Evolutionary conservation across 2,329 filamentous ascomycete species (phyloP).

Genomic region (Alternaria dauci): DNA sequence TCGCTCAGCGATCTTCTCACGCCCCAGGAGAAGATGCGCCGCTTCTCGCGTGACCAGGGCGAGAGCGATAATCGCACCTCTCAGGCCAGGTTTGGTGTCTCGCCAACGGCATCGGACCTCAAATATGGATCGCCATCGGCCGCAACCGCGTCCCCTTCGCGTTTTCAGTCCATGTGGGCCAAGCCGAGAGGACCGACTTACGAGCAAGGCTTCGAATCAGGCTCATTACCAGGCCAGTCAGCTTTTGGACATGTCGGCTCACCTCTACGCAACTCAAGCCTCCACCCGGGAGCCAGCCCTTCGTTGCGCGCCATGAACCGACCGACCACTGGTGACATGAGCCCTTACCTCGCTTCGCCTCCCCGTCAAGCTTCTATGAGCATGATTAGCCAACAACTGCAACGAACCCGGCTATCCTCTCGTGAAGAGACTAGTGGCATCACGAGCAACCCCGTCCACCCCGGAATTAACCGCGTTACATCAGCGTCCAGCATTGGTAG

Average conservation of each 20-base stretch:
- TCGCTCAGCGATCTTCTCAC: conserved; percentile 70
- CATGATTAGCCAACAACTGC: conserved; percentile 67
- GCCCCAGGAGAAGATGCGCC: conserved; percentile 67
- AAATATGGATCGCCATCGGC: conserved; percentile 63
- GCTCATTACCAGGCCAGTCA: conserved; percentile 50
- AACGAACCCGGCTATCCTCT: conserved; percentile 54
- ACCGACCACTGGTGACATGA: conserved; percentile 57
- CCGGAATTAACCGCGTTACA: conserved; percentile 68
- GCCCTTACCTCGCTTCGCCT: conserved; percentile 63
- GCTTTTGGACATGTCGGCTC: conserved; percentile 70
- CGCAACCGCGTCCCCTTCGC: conserved; percentile 64
- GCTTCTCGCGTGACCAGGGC: conserved; percentile 66
- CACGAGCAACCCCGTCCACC: conserved; percentile 59
- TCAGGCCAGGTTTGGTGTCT: conserved; percentile 60
- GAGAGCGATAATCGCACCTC: conserved; percentile 58
- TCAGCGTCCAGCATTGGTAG: conserved; percentile 45
- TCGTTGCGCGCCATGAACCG: conserved; percentile 61
- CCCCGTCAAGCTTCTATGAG: conserved; percentile 66
- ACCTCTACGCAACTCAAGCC: conserved; percentile 68
- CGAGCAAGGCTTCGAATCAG: conserved; percentile 54
- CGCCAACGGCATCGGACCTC: conserved; percentile 54
- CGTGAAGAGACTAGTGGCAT: conserved; percentile 38
- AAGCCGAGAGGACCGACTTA: conserved; percentile 58
- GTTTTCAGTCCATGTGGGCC: conserved; percentile 67
- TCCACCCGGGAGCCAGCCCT: conserved; percentile 61